Percentiles rank a stretch among this genome's conserved stretches.
Conservation (phyloP, 169 alveolate species). For the Cryptosporidium baileyi region DNA sequence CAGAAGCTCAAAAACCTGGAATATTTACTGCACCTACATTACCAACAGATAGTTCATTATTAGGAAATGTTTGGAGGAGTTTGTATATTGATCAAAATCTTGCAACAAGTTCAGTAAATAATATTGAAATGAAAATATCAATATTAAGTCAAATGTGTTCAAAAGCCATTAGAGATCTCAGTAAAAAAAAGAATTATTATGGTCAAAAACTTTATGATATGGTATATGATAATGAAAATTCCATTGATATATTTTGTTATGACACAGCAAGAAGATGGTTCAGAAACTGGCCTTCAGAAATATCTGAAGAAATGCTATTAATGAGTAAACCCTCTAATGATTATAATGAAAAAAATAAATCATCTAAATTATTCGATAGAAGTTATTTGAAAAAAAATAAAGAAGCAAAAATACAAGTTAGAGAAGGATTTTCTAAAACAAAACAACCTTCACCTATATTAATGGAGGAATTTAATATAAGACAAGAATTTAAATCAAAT, state of each 20-base stretch:
- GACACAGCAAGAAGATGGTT: conserved; percentile 54
- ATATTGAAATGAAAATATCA: conserved; percentile 23
- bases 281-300: conserved; percentile 51
- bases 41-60: conserved; percentile 54
- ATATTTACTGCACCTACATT: conserved; percentile 40
- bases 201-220: conserved; percentile 28
- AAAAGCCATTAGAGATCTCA: neutral
- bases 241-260: conserved; percentile 35
- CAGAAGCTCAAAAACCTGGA: conserved; percentile 41
- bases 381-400: conserved; percentile 10
- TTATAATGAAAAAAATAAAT: neutral
- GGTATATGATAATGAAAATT: conserved; percentile 14
- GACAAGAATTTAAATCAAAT: neutral
- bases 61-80: conserved; percentile 54
- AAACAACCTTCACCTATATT: neutral
- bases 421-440: conserved; percentile 34
- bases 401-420: neutral
- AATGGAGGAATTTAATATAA: neutral
- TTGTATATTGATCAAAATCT: conserved; percentile 9
- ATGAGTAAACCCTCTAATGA: neutral
- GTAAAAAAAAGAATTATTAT: conserved; percentile 21
- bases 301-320: conserved; percentile 20
- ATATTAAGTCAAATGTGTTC: conserved; percentile 34
- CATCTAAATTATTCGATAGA: conserved; percentile 2
- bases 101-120: conserved; percentile 37